Conservation (phyloP, 257 asterid species). For the Oldenlandia corymbosa region DNA sequence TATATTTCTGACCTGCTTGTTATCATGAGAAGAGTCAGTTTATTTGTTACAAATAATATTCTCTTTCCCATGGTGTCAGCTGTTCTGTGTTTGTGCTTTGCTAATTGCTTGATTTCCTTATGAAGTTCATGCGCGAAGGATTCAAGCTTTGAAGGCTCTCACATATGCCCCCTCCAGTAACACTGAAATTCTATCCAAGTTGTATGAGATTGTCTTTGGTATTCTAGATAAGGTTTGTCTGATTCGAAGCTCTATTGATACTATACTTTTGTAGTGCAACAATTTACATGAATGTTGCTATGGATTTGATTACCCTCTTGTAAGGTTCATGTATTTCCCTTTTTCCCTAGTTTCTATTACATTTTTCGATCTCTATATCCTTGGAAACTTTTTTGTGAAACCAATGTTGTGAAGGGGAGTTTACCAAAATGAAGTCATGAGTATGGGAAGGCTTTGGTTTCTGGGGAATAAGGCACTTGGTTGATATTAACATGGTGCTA, state of each 20-base stretch:
- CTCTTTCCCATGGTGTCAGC: slow-evolving; percentile 4
- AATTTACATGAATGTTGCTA: not conserved
- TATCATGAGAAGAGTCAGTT: not conserved
- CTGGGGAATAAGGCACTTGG: not conserved
- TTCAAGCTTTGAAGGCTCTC: slow-evolving; percentile 97
- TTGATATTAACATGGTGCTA: not conserved
- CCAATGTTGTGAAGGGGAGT: not conserved
- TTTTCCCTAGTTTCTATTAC: not conserved
- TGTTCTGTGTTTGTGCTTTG: slow-evolving; percentile 16
- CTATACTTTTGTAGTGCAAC: not conserved
- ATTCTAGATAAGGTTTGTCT: slow-evolving; percentile 85
- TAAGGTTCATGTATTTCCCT: too few species aligned
- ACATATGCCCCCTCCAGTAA: slow-evolving; percentile 91
- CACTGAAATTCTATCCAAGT: slow-evolving; percentile 79
- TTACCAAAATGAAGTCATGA: not conserved
- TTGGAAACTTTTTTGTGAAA: not conserved
- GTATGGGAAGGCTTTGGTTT: not conserved
- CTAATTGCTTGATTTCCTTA: slow-evolving; percentile 26
- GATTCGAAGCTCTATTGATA: not conserved
- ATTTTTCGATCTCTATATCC: not conserved
- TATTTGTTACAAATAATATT: not conserved
- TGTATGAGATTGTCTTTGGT: slow-evolving; percentile 89
- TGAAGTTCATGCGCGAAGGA: slow-evolving; percentile 96
- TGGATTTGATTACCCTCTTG: not conserved
- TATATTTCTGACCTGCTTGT: not conserved